Evolutionary conservation across 129 eudicot species (phyloP).

Genomic region (Pseudognaphalium luteoalbum): DNA sequence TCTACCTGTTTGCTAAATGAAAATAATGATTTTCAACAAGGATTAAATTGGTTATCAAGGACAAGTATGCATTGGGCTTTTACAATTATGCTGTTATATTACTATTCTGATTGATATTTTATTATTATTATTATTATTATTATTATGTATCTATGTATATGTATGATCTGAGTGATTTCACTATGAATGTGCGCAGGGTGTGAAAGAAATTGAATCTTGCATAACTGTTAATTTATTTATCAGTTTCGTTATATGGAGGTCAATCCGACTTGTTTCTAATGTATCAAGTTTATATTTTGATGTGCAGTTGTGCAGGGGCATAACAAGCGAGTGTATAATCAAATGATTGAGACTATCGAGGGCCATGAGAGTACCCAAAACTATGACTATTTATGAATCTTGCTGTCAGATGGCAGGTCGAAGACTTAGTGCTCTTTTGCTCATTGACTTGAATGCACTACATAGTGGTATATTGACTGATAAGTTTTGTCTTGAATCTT

Average conservation of each 20-base stretch:
- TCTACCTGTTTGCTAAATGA: too few relatives aligned
- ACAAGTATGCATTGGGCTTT: too few relatives aligned
- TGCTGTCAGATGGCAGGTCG: constrained; percentile 94
- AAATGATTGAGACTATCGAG: constrained; percentile 73
- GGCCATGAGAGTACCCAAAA: constrained; percentile 90
- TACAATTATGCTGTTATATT: too few relatives aligned
- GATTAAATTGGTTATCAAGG: too few relatives aligned
- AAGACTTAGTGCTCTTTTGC: constrained; percentile 82
- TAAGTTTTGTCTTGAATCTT: background rate
- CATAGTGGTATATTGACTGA: constrained; percentile 91
- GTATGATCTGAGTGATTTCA: too few relatives aligned
- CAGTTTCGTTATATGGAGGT: background rate
- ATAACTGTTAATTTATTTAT: background rate
- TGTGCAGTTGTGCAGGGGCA: constrained; percentile 51
- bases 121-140: too few relatives aligned
- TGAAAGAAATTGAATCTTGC: too few relatives aligned
- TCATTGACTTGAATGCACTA: constrained; percentile 88
- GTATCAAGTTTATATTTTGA: constrained; percentile 1
- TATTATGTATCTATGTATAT: too few relatives aligned
- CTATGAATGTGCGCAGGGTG: too few relatives aligned
- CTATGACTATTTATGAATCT: constrained; percentile 74
- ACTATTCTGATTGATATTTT: too few relatives aligned
- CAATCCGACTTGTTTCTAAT: background rate
- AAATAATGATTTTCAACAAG: too few relatives aligned
- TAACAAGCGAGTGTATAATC: constrained; percentile 86